These are phyloP conservation scores for Xylariales sp. DNA, from an alignment of 2,329 filamentous ascomycete species.

Conservation along the genomic window DNA sequence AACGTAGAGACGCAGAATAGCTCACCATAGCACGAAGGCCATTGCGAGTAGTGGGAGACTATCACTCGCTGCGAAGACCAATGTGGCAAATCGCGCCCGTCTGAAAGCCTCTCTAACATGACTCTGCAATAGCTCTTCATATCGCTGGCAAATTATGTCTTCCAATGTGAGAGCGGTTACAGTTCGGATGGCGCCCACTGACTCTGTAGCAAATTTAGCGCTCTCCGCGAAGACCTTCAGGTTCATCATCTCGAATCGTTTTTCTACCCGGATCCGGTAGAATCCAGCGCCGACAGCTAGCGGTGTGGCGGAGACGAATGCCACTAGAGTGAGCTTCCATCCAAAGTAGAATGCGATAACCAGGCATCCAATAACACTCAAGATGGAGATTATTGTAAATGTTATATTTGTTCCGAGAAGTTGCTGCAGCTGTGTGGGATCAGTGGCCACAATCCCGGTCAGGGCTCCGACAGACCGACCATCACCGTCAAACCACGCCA, in stretches of 20 bases:
- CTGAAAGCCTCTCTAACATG: constrained; percentile 71
- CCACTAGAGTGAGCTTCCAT: constrained; percentile 80
- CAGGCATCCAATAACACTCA: constrained; percentile 73
- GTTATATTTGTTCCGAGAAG: constrained; percentile 72
- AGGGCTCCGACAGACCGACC: constrained; percentile 69
- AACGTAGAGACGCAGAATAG: not conserved
- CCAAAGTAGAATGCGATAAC: constrained; percentile 76
- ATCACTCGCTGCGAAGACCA: constrained; percentile 75
- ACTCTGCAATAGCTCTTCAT: constrained; percentile 65
- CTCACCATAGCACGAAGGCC: constrained; percentile 50
- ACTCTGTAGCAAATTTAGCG: constrained; percentile 79
- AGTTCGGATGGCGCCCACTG: constrained; percentile 78
- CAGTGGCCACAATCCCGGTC: constrained; percentile 64
- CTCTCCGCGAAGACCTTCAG: constrained; percentile 75
- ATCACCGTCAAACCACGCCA: constrained; percentile 70
- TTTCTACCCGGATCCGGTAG: constrained; percentile 49
- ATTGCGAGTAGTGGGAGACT: constrained; percentile 59
- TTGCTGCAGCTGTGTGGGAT: constrained; percentile 70
- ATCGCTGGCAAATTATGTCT: constrained; percentile 70
- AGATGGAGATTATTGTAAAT: constrained; percentile 70
- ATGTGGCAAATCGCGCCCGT: constrained; percentile 71
- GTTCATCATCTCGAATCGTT: constrained; percentile 60
- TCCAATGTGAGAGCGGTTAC: constrained; percentile 78
- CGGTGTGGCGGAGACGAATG: constrained; percentile 69
- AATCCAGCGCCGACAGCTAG: constrained; percentile 60